phyloP scores from a whole-genome alignment of 306 rosid species.

The Cicer cuneatum region DNA sequence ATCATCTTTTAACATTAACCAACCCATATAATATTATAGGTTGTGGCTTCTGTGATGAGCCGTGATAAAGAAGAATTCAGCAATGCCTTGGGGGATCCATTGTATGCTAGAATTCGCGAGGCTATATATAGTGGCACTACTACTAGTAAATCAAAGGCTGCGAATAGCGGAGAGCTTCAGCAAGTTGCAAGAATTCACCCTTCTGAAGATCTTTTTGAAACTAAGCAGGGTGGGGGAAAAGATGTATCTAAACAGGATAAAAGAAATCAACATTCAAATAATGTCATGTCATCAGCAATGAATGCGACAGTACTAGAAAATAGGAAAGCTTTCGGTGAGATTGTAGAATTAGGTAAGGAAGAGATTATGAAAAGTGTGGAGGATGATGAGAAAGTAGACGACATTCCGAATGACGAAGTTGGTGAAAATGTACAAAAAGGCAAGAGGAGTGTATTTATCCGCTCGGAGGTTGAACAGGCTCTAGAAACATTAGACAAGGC shows the following conservation, averaged over 20 bases:
- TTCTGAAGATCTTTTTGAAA: constrained; percentile 43
- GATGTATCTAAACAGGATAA: constrained; percentile 43
- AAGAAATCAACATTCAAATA: constrained; percentile 40
- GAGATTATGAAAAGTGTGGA: constrained; percentile 52
- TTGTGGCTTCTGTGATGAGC: constrained; percentile 67
- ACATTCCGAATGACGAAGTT: constrained; percentile 29
- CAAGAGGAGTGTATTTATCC: constrained; percentile 48
- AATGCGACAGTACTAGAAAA: not conserved
- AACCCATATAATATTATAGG: constrained; percentile 51
- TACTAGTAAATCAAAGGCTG: constrained; percentile 36
- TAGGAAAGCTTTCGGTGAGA: not conserved
- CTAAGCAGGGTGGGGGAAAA: constrained; percentile 38
- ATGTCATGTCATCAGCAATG: not conserved
- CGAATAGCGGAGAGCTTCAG: constrained; percentile 42
- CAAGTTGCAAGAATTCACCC: constrained; percentile 42
- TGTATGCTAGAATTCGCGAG: constrained; percentile 66
- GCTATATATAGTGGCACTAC: constrained; percentile 42
- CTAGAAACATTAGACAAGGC: constrained; percentile 76
- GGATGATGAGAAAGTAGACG: not conserved
- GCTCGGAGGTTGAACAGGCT: constrained; percentile 82
- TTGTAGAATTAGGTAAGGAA: constrained; percentile 28
- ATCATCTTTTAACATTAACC: constrained; percentile 30
- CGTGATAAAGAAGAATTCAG: constrained; percentile 61
- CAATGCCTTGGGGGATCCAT: constrained; percentile 64
- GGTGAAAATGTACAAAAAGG: constrained; percentile 38